These are phyloP conservation scores for Colletotrichum aenigma DNA, from an alignment of 2,329 filamentous ascomycete genomes.

Conservation along the genomic window DNA sequence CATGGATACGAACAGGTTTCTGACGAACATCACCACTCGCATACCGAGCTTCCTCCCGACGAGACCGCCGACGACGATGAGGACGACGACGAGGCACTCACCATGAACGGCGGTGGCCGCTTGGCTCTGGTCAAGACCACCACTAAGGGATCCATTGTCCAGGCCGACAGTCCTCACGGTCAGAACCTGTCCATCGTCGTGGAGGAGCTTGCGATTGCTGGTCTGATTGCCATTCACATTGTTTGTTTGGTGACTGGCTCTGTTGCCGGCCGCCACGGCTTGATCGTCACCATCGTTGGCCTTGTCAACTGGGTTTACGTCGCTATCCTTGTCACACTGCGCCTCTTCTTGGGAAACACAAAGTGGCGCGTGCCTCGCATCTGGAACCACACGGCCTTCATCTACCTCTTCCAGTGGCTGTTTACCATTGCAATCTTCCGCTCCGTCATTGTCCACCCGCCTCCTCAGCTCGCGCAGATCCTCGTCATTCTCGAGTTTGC, in stretches of 20 bases:
- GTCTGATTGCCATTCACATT: conserved; percentile 72
- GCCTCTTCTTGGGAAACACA: conserved; percentile 70
- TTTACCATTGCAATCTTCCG: conserved; percentile 80
- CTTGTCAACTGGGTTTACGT: conserved; percentile 83
- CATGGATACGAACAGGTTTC: conserved; percentile 62
- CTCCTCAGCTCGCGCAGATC: conserved; percentile 63
- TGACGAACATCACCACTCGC: conserved; percentile 45
- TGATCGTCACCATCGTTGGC: conserved; percentile 66
- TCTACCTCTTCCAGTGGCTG: conserved; percentile 86
- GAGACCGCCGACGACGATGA: conserved; percentile 56
- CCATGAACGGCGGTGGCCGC: conserved; percentile 58
- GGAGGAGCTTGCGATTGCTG: conserved; percentile 77
- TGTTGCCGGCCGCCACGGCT: conserved; percentile 62
- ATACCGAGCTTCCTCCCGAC: conserved; percentile 57
- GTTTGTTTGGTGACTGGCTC: conserved; percentile 62
- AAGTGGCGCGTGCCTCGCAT: conserved; percentile 73
- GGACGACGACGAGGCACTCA: conserved; percentile 62
- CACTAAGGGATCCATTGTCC: conserved; percentile 65
- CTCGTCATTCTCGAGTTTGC: conserved; percentile 77
- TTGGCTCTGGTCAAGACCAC: conserved; percentile 64
- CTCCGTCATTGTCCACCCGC: conserved; percentile 80
- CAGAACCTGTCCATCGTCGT: conserved; percentile 73
- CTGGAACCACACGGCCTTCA: conserved; percentile 90
- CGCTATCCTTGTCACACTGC: conserved; percentile 72
- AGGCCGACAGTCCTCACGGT: conserved; percentile 76